Conservation (phyloP, 331 rosid species). For the Pyrus hybrid region DNA sequence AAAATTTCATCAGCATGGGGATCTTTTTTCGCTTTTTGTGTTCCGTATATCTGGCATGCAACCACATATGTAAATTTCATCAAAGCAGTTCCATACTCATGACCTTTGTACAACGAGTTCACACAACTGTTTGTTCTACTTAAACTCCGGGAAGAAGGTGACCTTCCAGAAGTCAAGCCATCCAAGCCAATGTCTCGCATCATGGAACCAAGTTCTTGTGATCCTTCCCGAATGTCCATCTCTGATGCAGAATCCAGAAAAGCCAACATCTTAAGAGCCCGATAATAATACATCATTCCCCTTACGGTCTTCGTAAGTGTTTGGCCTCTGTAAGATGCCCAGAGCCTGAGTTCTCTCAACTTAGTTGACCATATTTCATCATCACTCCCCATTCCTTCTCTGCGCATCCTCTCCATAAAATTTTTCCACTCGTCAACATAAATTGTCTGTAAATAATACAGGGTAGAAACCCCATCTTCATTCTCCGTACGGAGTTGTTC, state of each 20-base stretch:
- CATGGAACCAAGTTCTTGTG: conserved; percentile 73
- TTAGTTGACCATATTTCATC: conserved; percentile 70
- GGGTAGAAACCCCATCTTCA: conserved; percentile 87
- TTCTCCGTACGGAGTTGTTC: conserved; percentile 88
- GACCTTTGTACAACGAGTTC: conserved; percentile 73
- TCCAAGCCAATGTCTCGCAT: conserved; percentile 41
- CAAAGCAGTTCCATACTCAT: conserved; percentile 67
- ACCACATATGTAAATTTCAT: conserved; percentile 95
- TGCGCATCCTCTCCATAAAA: conserved; percentile 89
- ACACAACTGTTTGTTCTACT: conserved; percentile 64
- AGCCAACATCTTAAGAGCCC: conserved; percentile 90
- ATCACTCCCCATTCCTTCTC: conserved; percentile 73
- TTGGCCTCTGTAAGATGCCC: conserved; percentile 98
- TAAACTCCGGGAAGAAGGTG: conserved; percentile 47
- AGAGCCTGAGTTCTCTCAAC: conserved; percentile 83
- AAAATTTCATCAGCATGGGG: conserved; percentile 84
- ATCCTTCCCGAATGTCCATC: conserved; percentile 85
- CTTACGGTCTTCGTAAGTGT: conserved; percentile 85
- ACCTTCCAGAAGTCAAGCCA: conserved; percentile 35
- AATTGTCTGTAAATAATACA: conserved; percentile 89
- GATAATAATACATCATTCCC: conserved; percentile 95
- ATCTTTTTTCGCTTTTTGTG: conserved; percentile 66
- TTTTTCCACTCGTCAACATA: conserved; percentile 93
- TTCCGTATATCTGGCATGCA: conserved; percentile 96
- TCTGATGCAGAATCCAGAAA: conserved; percentile 96